Evolutionary conservation across 2,329 filamentous ascomycete species (phyloP).

Genomic region (Microcyclosporella mali): DNA sequence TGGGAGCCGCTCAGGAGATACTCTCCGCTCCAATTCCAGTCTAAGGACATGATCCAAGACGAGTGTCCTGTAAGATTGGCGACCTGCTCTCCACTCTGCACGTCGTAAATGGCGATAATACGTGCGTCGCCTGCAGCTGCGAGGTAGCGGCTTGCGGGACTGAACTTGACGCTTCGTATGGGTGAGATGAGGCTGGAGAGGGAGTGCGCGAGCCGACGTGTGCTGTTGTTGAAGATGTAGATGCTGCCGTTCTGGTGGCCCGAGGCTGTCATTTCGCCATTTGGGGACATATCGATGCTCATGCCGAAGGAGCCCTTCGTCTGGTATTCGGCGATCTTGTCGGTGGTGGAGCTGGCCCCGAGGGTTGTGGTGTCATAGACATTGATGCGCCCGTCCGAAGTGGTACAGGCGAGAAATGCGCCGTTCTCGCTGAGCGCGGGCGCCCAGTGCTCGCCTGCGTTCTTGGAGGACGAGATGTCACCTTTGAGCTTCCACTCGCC

Average conservation of each 20-base stretch:
- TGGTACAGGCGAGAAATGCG: constrained; percentile 76
- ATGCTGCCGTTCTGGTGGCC: constrained; percentile 88
- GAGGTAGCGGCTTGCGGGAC: constrained; percentile 73
- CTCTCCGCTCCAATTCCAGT: constrained; percentile 91
- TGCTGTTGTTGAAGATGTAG: constrained; percentile 93
- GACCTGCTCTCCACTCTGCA: constrained; percentile 85
- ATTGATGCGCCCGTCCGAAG: constrained; percentile 79
- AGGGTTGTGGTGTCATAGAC: constrained; percentile 63
- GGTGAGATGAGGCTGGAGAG: constrained; percentile 84
- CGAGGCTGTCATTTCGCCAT: constrained; percentile 81
- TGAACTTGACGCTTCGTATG: constrained; percentile 80
- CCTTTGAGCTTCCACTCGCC: constrained; percentile 47
- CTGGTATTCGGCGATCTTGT: constrained; percentile 75
- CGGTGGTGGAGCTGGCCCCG: constrained; percentile 34
- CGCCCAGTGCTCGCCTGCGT: constrained; percentile 75
- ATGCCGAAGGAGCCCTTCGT: constrained; percentile 90
- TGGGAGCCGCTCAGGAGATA: constrained; percentile 77
- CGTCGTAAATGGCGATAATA: constrained; percentile 87
- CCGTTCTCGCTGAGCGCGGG: constrained; percentile 80
- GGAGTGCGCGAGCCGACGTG: constrained; percentile 76
- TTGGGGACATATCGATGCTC: constrained; percentile 70
- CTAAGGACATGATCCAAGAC: constrained; percentile 83
- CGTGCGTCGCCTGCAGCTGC: constrained; percentile 86
- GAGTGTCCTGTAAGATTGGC: constrained; percentile 73
- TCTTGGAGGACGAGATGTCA: constrained; percentile 35